Evolutionary conservation across 2,329 filamentous ascomycete genomes (phyloP), one percentile per base, ranked within the genome.

Genomic region (Hypoxylon sp.): DNA sequence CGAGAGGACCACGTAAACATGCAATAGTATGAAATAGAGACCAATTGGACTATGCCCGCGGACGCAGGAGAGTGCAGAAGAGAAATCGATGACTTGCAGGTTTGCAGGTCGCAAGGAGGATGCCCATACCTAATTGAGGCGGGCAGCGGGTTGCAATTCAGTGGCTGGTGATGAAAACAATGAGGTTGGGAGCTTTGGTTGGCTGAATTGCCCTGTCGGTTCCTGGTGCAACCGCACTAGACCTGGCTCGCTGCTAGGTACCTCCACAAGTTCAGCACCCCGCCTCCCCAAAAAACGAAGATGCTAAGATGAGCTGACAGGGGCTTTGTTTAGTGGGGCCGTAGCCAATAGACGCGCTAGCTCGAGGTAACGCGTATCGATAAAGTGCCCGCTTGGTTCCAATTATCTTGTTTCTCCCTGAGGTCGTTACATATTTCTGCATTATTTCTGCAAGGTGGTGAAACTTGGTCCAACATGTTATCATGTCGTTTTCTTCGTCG

Each of bases 311-410:
- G 23, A 52, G 53, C 50, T 23, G 58, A 67, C 67, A 73, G 61
- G 72, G 74, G 36, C 72, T 60, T 75, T 75, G 74, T 77, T 76
- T 72, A 75, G 72, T 71, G 75, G 74, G 48, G 11, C 62, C 17
- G 1, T 5, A 25, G 46, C 74, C 74, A 76, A 77, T 75, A 57
- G 63, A n/a, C 21, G 48, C 5, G 41, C 38, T 21, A 10, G 49
- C 60, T 63, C 58, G 14, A n/a, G 43, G 38, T 62, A 69, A 9
- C 41, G 43, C 60, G 48, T 58, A 63, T 53, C 49, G 62, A 56
- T 53, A 60, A 64, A 23, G 46, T 36, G 30, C 28, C 52, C 58
- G 19, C 45, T 45, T 57, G 32, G 28, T 38, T 60, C 23, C 55
- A 38, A 52, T 65, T 58, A 41, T 43, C 51, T 38, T 50, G 48